phyloP scores from a whole-genome alignment of 208 protist genomes.

The Vickermania ingenoplastis region DNA sequence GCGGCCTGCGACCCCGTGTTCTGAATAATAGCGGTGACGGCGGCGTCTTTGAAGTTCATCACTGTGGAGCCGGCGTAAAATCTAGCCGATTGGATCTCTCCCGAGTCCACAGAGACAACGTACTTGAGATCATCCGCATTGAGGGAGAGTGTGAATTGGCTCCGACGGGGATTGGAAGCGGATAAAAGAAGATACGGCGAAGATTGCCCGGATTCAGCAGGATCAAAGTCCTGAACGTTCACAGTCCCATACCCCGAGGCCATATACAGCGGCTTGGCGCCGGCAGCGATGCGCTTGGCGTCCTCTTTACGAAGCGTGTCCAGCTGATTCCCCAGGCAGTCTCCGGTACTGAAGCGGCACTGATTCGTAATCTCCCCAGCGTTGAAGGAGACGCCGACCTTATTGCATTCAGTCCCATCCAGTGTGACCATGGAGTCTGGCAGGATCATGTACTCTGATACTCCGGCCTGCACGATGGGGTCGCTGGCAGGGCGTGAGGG shows the following conservation, averaged over 20 bases:
- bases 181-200: constrained; percentile 38
- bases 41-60: constrained; percentile 36
- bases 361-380: constrained; percentile 65
- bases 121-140: constrained; percentile 70
- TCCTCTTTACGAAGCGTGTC: constrained; percentile 65
- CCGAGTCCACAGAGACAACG: constrained; percentile 48
- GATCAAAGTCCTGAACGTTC: neutral
- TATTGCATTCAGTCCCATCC: constrained; percentile 77
- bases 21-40: constrained; percentile 33
- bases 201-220: neutral
- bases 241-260: constrained; percentile 18
- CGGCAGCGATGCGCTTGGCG: constrained; percentile 21
- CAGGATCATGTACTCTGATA: constrained; percentile 29
- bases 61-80: constrained; percentile 24
- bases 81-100: constrained; percentile 30
- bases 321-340: constrained; percentile 75
- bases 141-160: constrained; percentile 61
- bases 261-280: constrained; percentile 45
- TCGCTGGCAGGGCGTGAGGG: constrained; percentile 3
- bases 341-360: constrained; percentile 45
- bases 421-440: constrained; percentile 54
- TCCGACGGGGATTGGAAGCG: constrained; percentile 21
- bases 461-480: neutral
- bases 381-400: constrained; percentile 84
- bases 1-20: constrained; percentile 54